Conservation (phyloP, 805 yeast species). For the Scheffersomyces amazonensis region DNA sequence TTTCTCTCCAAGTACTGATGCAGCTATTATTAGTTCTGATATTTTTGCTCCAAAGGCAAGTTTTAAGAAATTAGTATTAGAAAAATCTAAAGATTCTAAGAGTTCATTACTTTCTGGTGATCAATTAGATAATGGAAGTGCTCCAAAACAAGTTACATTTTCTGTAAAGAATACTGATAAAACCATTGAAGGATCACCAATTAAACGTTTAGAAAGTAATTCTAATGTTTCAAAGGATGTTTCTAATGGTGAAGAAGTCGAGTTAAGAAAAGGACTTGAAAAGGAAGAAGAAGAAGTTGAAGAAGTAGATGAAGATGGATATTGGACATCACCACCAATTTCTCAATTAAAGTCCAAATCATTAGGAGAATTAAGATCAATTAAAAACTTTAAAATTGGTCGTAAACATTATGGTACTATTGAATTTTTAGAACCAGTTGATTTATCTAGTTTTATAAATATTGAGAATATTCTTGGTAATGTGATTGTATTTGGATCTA, state of each 20-base stretch:
- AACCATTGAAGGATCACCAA: conserved; percentile 8
- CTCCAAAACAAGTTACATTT: conserved; percentile 16
- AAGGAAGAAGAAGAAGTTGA: conserved; percentile 8
- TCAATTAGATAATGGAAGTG: conserved; percentile 3
- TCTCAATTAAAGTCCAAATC: conserved; percentile 59
- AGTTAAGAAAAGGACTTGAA: background rate
- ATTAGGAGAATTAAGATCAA: conserved; percentile 60
- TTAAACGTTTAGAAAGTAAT: conserved; percentile 3
- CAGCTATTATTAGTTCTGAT: conserved; percentile 66
- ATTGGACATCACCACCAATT: conserved; percentile 82
- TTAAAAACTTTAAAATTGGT: conserved; percentile 71
- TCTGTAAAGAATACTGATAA: conserved; percentile 4
- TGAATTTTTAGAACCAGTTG: conserved; percentile 79
- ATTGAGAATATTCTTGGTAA: conserved; percentile 64
- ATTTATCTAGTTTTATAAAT: conserved; percentile 64
- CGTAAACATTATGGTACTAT: conserved; percentile 74
- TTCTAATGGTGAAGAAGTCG: background rate
- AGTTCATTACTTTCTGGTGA: conserved; percentile 6
- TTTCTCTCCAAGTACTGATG: conserved; percentile 53
- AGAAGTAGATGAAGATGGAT: conserved; percentile 65
- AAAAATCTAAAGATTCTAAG: conserved; percentile 27
- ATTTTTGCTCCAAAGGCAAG: conserved; percentile 64
- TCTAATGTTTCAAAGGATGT: background rate
- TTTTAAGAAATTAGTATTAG: conserved; percentile 53
- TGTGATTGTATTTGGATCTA: conserved; percentile 57